Evolutionary conservation across 129 eudicot genomes (phyloP), one percentile per base, ranked within the genome.

Genomic region (Tagetes patula): DNA sequence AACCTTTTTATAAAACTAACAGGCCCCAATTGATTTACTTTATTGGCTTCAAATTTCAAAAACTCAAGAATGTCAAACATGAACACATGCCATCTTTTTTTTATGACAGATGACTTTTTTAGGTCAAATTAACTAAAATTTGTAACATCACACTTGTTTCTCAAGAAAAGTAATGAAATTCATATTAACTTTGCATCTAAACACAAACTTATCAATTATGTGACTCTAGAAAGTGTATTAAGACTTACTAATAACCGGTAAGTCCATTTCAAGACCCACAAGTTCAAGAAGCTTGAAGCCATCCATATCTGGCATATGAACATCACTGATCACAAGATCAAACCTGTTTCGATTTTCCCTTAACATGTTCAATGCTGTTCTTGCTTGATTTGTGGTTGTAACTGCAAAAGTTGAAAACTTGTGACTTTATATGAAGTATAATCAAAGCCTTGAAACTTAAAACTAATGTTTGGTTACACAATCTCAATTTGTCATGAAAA

Each of bases 221-320:
- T 47, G 47, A 66, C 48, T 11, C 37, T 39, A 46, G 56, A 49
- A 71, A 72, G 75, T 49, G 55, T 39, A 64, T 0, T 58, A 45
- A 56, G 63, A 79, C 85, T 84, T 85, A 92, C 97, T 87, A 70
- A 92, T 88, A 69, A 92, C 96, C 2, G 97, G 97, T 6, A 92
- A 81, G 74, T 92, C 97, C 97, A 92, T 86, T 82, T 92, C 97
- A 42, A 92, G 93, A 63, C 96, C 96, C 47, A 92, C 91, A 1
- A 85, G 91, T 58, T 92, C 96, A 49, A 92, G 89, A 69, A 92
- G 96, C 91, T 85, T 89, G 78, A 92, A 92, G 45, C 97, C 97
- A 68, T 92, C 97, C 96, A 92, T 88, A 74, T 92, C 97, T 1
- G 97, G 97, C 97, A 92, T 92, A 60, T 88, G 92, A 70, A 92